phyloP scores from a whole-genome alignment of 768 basidiomycete genomes.

The Hericium erinaceus region DNA sequence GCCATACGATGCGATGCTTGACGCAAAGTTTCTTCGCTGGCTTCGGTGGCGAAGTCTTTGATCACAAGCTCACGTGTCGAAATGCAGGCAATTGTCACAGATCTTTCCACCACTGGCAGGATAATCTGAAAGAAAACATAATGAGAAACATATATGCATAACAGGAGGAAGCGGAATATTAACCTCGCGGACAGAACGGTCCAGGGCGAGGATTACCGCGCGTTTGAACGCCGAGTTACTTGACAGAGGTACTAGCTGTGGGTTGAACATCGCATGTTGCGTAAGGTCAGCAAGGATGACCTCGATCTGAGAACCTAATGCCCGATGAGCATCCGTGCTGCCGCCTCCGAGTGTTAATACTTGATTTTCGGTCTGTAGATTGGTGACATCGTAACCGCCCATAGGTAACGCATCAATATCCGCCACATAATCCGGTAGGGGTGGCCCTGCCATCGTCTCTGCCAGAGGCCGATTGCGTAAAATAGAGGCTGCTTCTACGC shows the following conservation, averaged over 20 bases:
- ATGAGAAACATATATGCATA: not conserved
- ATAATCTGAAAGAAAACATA: slow-evolving; percentile 55
- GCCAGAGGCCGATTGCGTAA: slow-evolving; percentile 67
- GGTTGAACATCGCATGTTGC: slow-evolving; percentile 66
- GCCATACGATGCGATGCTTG: slow-evolving; percentile 94
- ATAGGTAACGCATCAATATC: slow-evolving; percentile 78
- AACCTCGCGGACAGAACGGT: slow-evolving; percentile 91
- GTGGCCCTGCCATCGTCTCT: slow-evolving; percentile 48
- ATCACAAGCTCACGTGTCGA: slow-evolving; percentile 91
- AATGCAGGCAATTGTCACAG: slow-evolving; percentile 96
- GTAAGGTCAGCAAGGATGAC: slow-evolving; percentile 64
- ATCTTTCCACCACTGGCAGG: slow-evolving; percentile 93
- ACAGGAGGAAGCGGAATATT: slow-evolving; percentile 12
- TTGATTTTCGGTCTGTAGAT: slow-evolving; percentile 45
- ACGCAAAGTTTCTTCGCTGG: slow-evolving; percentile 83
- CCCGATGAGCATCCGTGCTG: slow-evolving; percentile 56
- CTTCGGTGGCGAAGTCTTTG: slow-evolving; percentile 93
- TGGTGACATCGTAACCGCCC: slow-evolving; percentile 51
- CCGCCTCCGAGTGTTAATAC: slow-evolving; percentile 53
- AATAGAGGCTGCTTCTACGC: slow-evolving; percentile 75
- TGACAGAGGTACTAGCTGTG: slow-evolving; percentile 66
- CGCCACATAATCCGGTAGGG: slow-evolving; percentile 68
- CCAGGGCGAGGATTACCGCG: slow-evolving; percentile 83
- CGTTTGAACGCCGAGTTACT: slow-evolving; percentile 82
- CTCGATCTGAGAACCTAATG: slow-evolving; percentile 72